These are phyloP conservation scores for Imleria badia DNA, from an alignment of 768 basidiomycete genomes.

Conservation along the genomic window DNA sequence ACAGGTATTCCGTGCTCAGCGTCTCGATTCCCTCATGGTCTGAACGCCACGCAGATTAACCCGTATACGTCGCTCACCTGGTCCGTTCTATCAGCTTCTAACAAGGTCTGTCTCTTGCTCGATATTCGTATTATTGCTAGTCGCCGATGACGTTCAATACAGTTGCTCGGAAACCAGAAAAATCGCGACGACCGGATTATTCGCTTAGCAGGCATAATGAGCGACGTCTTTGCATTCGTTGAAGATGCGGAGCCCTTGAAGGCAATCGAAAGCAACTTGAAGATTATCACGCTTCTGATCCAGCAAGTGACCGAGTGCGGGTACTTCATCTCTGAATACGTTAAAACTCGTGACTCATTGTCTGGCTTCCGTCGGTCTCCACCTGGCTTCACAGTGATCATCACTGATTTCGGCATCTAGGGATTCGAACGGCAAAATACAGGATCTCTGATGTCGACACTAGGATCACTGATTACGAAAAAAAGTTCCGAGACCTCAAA, in stretches of 20 bases:
- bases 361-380: too few species aligned
- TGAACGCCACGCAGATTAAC: background rate
- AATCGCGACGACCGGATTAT: background rate
- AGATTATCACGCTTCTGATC: background rate
- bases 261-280: background rate
- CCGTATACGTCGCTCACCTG: background rate
- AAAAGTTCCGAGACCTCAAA: too few species aligned
- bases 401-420: background rate
- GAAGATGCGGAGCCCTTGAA: background rate
- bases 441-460: background rate
- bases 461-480: background rate
- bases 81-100: background rate
- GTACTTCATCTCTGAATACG: background rate
- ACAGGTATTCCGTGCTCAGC: background rate
- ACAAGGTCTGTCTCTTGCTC: background rate
- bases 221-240: background rate
- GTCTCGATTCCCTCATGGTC: background rate
- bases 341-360: too few species aligned
- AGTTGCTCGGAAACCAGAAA: background rate
- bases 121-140: background rate
- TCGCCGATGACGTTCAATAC: too few species aligned
- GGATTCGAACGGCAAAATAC: background rate
- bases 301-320: slow-evolving; percentile 2
- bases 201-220: background rate
- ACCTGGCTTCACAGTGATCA: background rate